Evolutionary conservation across 768 basidiomycete genomes (phyloP).

Genomic region (Rhodosporidiobolus sp.): DNA sequence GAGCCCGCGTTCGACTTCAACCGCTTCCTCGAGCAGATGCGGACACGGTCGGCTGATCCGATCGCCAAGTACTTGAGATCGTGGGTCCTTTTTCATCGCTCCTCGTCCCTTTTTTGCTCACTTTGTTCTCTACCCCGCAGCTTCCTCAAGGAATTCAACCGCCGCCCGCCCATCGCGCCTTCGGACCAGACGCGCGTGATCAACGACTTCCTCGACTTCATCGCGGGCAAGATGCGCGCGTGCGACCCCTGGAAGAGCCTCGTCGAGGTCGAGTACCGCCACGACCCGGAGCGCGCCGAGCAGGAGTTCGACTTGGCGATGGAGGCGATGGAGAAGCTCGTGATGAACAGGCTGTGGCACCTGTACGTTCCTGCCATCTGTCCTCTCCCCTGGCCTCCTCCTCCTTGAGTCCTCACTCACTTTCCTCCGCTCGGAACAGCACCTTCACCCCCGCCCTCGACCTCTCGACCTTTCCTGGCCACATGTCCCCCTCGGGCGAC

Average conservation of each 20-base stretch:
- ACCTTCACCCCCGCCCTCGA: slow-evolving; percentile 87
- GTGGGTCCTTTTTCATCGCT: slow-evolving; percentile 56
- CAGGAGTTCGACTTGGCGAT: slow-evolving; percentile 91
- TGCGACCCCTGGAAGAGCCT: slow-evolving; percentile 57
- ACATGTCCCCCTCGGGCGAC: slow-evolving; percentile 79
- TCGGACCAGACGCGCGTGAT: slow-evolving; percentile 93
- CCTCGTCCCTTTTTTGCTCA: not conserved
- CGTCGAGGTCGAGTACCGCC: slow-evolving; percentile 52
- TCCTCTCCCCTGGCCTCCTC: not conserved
- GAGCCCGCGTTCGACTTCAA: slow-evolving; percentile 75
- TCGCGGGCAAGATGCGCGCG: slow-evolving; percentile 78
- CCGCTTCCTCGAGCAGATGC: slow-evolving; percentile 91
- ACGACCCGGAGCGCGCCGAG: slow-evolving; percentile 56
- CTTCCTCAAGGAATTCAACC: slow-evolving; percentile 79
- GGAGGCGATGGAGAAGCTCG: slow-evolving; percentile 99
- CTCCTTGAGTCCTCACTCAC: no score
- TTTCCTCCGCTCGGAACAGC: slow-evolving; percentile 52
- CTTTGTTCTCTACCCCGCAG: slow-evolving; percentile 51
- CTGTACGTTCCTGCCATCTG: slow-evolving; percentile 70
- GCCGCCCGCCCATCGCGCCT: slow-evolving; percentile 51
- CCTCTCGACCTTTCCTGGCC: slow-evolving; percentile 48
- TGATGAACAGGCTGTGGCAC: slow-evolving; percentile 96
- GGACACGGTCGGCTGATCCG: slow-evolving; percentile 77
- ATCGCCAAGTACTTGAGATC: slow-evolving; percentile 93
- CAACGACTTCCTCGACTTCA: slow-evolving; percentile 92